Evolutionary conservation across 805 yeast genomes (phyloP).

Genomic region (Ogataea trehalophila): DNA sequence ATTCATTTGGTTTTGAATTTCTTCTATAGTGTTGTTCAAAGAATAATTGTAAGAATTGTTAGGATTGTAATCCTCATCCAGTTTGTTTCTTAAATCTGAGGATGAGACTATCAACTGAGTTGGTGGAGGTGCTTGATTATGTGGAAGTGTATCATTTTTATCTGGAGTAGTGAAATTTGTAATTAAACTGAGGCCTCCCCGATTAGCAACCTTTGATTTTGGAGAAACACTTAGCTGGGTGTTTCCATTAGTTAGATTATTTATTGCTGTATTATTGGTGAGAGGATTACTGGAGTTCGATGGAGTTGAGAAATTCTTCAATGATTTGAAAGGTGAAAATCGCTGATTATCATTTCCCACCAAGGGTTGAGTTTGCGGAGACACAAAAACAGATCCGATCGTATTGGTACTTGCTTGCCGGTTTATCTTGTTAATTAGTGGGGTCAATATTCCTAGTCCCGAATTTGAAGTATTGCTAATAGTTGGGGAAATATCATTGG

Average conservation of each 20-base stretch:
- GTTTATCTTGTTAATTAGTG: slow-evolving; percentile 14
- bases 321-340: slow-evolving; percentile 8
- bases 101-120: no score
- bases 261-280: not conserved
- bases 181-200: slow-evolving; percentile 15
- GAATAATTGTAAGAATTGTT: slow-evolving; percentile 29
- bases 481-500: slow-evolving; percentile 8
- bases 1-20: slow-evolving; percentile 28
- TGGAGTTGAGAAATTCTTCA: slow-evolving; percentile 4
- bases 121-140: no score
- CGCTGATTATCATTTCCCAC: slow-evolving; percentile 1
- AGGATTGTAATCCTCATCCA: slow-evolving; percentile 29
- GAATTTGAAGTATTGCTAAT: slow-evolving; percentile 8
- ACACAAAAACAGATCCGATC: slow-evolving; percentile 2
- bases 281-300: not conserved
- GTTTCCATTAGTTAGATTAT: not conserved
- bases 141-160: not conserved
- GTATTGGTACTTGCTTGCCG: slow-evolving; percentile 12
- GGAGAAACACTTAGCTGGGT: slow-evolving; percentile 11
- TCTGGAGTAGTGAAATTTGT: slow-evolving; percentile 5
- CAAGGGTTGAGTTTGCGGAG: slow-evolving; percentile 1
- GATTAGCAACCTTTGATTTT: slow-evolving; percentile 7
- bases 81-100: not conserved
- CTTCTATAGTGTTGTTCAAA: slow-evolving; percentile 28
- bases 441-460: slow-evolving; percentile 20